A percentile compares a stretch with the other conserved stretches of the same genome.
These are phyloP conservation scores for Penstemon eatonii DNA, from an alignment of 257 asterid species.

Conservation along the genomic window DNA sequence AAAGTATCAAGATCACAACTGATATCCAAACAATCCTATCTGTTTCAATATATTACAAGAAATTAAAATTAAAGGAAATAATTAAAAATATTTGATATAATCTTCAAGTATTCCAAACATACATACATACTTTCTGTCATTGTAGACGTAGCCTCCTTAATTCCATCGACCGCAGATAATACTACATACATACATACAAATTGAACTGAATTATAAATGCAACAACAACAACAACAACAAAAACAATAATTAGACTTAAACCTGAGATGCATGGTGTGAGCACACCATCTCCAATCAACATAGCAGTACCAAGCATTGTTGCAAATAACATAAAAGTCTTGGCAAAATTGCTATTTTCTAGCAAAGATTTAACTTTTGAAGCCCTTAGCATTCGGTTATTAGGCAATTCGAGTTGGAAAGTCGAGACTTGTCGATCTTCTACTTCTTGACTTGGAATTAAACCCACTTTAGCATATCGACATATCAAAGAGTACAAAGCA, in stretches of 20 bases:
- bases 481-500: conserved; percentile 67
- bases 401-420: conserved; percentile 40
- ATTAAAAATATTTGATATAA: too few species aligned
- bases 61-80: not conserved
- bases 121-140: conserved; percentile 38
- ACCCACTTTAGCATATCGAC: conserved; percentile 61
- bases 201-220: too few species aligned
- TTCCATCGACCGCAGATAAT: conserved; percentile 60
- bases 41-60: conserved; percentile 7
- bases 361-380: conserved; percentile 32
- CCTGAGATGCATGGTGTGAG: conserved; percentile 83
- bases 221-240: not conserved
- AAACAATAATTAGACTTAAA: not conserved
- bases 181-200: conserved; percentile 30
- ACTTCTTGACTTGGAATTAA: conserved; percentile 47
- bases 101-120: not conserved
- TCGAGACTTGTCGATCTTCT: conserved; percentile 57
- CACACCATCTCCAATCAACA: conserved; percentile 86
- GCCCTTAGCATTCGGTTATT: conserved; percentile 34
- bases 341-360: conserved; percentile 43
- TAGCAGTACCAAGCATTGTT: conserved; percentile 76
- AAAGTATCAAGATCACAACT: conserved; percentile 43
- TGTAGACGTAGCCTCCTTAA: conserved; percentile 38
- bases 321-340: conserved; percentile 44
- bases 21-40: conserved; percentile 49